A percentile compares a stretch with the other conserved stretches of the same genome.
phyloP scores from a whole-genome alignment of 257 asterid species.

The Solanum tacnaense region DNA sequence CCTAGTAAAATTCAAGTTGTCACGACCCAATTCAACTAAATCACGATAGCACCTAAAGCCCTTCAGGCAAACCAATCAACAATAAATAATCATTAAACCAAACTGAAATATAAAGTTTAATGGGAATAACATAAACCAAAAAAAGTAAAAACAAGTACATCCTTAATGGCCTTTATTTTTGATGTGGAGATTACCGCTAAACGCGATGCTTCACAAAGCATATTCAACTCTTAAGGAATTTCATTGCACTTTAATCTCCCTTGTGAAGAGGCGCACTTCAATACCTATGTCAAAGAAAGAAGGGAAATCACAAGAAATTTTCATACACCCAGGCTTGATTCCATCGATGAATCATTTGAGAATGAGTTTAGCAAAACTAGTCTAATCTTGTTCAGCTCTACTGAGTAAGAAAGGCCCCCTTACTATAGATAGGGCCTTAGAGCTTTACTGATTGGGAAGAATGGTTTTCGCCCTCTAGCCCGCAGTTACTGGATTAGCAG shows the following conservation, averaged over 20 bases:
- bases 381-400: neutral
- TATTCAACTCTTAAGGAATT: neutral
- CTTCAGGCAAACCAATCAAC: neutral
- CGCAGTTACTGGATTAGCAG: neutral
- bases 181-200: neutral
- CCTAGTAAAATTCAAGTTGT: neutral
- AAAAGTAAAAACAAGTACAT: neutral
- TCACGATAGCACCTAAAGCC: neutral
- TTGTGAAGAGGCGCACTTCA: neutral
- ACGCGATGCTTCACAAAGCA: neutral
- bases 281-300: neutral
- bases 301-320: neutral
- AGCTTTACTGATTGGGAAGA: neutral
- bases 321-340: neutral
- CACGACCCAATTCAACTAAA: neutral
- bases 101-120: neutral
- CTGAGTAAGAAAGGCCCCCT: neutral
- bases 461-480: neutral
- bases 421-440: neutral
- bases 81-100: neutral
- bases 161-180: neutral
- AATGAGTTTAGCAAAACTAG: neutral
- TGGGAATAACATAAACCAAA: neutral
- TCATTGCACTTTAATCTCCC: neutral
- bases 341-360: neutral